Base-by-base conservation (phyloP, 768 basidiomycete species). In the Hypholoma sublateritium region DNA sequence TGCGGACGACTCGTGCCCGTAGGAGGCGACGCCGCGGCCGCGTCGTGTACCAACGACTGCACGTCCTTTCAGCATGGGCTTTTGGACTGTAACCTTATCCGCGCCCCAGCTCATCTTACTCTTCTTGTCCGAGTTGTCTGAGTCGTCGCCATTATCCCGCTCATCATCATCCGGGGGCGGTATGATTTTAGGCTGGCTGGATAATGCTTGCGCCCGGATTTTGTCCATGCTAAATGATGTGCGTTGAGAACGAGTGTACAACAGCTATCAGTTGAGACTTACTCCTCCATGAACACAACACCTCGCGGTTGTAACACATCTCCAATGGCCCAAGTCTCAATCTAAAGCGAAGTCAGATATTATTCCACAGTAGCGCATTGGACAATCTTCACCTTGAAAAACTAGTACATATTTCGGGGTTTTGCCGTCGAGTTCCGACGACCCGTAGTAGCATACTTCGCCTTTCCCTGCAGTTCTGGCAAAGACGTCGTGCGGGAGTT, bases 61-160 rank as follows among this genome's bases (percentile, higher is more conserved):
- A 46, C 73, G 70, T 58, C 74, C 74, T 67, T 87, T 88, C 64
- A 86, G 69, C 39, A 85, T 70, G 2, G 91, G 89, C 63, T 89
- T 89, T 69, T 92, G 89, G 21, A 94, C 83, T 1, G 92, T 94
- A 65, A 94, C 82, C 72, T 92, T 92, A 75, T 94, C 92, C 28
- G 92, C 92, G 22, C 92, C 91, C 91, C 91, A 93, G 75, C 89
- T 91, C 92, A 93, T 93, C 71, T 93, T 93, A 77, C 87, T 91
- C 77, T 92, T 90, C 74, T 87, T 84, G 70, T 93, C 91, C 11
- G 90, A 93, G 64, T 93, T 89, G 62, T 91, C 89, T 3, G 91
- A 92, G 25, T 91, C 89, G 19, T 67, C 72, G 16, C 65, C 82
- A 16, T 70, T 80, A 5, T 76, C 85, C 25, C 83, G 78, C 55